Evolutionary conservation across 2,329 filamentous ascomycete genomes (phyloP).

Genomic region (Botrytis squamosa): DNA sequence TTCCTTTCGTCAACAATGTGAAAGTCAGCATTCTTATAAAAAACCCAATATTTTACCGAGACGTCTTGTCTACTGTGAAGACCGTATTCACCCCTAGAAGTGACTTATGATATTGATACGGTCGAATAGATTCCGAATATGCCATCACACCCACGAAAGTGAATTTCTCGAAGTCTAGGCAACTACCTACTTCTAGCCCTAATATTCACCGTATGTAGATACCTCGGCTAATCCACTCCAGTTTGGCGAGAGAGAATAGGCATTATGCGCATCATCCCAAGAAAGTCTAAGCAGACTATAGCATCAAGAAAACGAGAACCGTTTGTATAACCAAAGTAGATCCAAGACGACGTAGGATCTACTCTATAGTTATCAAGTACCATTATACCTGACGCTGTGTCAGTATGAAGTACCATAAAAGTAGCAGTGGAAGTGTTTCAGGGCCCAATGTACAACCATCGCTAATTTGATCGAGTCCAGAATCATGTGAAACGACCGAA

Average conservation of each 20-base stretch:
- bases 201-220: background rate
- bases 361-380: rapidly evolving
- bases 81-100: background rate
- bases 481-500: no score
- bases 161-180: background rate
- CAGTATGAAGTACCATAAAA: no score
- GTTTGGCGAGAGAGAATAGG: background rate
- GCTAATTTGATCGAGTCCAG: no score
- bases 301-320: background rate
- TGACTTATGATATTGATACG: background rate
- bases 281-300: background rate
- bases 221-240: background rate
- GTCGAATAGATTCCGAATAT: background rate
- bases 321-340: background rate
- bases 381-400: background rate
- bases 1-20: background rate
- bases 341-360: rapidly evolving
- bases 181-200: background rate
- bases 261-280: background rate
- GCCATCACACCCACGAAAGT: background rate
- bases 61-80: background rate
- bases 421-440: no score
- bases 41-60: background rate
- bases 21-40: background rate
- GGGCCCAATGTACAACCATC: no score